Evolutionary conservation across 345 rosid genomes (phyloP).

Genomic region (Eucalyptus caleyi): DNA sequence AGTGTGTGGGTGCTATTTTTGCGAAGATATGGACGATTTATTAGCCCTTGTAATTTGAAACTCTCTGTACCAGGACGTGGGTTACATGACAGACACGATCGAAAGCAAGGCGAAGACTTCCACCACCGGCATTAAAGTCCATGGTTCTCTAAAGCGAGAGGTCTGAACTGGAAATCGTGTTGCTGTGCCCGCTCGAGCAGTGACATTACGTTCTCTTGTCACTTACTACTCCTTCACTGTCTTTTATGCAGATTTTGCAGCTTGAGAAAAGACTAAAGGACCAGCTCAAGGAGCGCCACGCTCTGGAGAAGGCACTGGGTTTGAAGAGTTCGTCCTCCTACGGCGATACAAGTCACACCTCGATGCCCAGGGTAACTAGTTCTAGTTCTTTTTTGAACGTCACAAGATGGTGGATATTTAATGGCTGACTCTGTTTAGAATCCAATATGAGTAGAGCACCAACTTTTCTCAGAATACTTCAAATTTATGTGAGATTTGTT

Average conservation of each 20-base stretch:
- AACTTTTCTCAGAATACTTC: neutral
- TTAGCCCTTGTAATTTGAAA: neutral
- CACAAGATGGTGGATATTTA: neutral
- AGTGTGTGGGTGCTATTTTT: neutral
- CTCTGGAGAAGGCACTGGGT: constrained; percentile 73
- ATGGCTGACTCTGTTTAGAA: neutral
- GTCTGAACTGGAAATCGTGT: constrained; percentile 15
- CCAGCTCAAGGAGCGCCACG: constrained; percentile 60
- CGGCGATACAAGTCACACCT: constrained; percentile 13
- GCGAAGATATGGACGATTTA: neutral
- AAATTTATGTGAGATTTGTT: neutral
- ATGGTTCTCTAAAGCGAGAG: constrained; percentile 70
- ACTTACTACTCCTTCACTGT: neutral
- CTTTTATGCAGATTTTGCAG: constrained; percentile 51
- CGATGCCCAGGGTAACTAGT: constrained; percentile 54
- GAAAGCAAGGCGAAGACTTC: constrained; percentile 18
- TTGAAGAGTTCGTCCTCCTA: constrained; percentile 27
- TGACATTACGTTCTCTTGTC: neutral
- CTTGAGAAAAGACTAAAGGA: constrained; percentile 72
- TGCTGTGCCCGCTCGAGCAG: neutral
- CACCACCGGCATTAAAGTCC: constrained; percentile 23
- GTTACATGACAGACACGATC: neutral
- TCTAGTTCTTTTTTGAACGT: neutral
- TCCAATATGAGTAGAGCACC: neutral
- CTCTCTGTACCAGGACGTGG: constrained; percentile 44